Evolutionary conservation across 73 alveolate species (phyloP), one percentile per base, ranked within the genome.

Genomic region (Tetrahymena thermophila): DNA sequence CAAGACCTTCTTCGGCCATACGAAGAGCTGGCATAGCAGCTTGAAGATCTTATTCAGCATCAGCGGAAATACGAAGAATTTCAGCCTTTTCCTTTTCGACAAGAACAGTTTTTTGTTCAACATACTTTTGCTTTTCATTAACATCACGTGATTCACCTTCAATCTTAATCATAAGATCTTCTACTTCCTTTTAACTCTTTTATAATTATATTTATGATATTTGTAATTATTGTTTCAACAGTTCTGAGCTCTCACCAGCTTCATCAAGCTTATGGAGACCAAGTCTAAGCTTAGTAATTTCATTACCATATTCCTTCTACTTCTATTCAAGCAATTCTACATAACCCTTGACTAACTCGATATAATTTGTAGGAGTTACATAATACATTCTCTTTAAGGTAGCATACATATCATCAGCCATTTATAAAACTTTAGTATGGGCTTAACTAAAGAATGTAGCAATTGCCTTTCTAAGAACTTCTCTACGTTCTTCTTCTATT

Each of bases 291-390:
- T 99, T 99, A 38, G 98, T 98, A 16, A 99, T 99, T 94, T 97
- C 98, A 93, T 97, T 97, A 35, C 99, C 99, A 85, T 99, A 98
- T 83, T 98, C 99, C 93, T 96, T 97, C 35, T 98, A 97, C 97
- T 98, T 99, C 57, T 94, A 93, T 42, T 96, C 96, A 40, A 98
- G 97, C 55, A 99, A 96, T 40, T 97, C 98, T 85, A 98, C 97
- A 96, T 98, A 99, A 28, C 99, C 99, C 94, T 98, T 98, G 28
- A 99, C 99, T 38, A 99, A 97, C 94, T 99, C 99, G 94, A 99
- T 97, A 98, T 99, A 99, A 96, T 99, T 98, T 28, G 99, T 99
- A n/a, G 99, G 99, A 23, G 99, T 99, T 93, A 99, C 99, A 96
- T 99, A 99, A 97, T 98, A 98, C 94, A 98, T 98, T 98, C 99